Evolutionary conservation across 2,329 filamentous ascomycete species (phyloP).

Genomic region (Alternaria angustiovoidea): DNA sequence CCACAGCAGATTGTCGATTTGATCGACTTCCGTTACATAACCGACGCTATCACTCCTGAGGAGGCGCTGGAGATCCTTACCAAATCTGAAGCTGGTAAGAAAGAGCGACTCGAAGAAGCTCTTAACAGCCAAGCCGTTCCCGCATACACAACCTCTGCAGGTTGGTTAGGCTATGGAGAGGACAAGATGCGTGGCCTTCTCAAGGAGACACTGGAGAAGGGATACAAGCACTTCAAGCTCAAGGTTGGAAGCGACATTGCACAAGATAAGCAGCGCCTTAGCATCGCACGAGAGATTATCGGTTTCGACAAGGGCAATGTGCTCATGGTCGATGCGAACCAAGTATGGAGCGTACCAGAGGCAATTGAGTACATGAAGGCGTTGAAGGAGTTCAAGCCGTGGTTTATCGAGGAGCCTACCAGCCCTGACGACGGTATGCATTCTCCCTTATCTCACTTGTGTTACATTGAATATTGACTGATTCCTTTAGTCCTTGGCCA

Average conservation of each 20-base stretch:
- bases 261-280: constrained; percentile 73
- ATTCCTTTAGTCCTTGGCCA: constrained; percentile 75
- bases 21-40: constrained; percentile 95
- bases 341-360: constrained; percentile 90
- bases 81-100: constrained; percentile 72
- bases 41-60: constrained; percentile 86
- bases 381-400: constrained; percentile 82
- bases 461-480: background rate
- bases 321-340: constrained; percentile 93
- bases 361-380: constrained; percentile 87
- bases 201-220: constrained; percentile 75
- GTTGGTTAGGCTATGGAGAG: constrained; percentile 90
- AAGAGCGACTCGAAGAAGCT: constrained; percentile 75
- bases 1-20: constrained; percentile 86
- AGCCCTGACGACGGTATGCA: constrained; percentile 75
- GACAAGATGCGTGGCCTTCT: constrained; percentile 83
- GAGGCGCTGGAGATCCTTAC: constrained; percentile 79
- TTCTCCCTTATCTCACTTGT: background rate
- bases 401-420: constrained; percentile 96
- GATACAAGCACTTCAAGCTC: constrained; percentile 88
- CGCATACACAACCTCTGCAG: constrained; percentile 88
- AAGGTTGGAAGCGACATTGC: constrained; percentile 82
- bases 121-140: constrained; percentile 78
- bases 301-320: constrained; percentile 84
- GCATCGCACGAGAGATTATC: constrained; percentile 79